Evolutionary conservation across 176 grass and related monocot species (phyloP), one percentile per base, ranked within the genome.

Genomic region (Poa annua): DNA sequence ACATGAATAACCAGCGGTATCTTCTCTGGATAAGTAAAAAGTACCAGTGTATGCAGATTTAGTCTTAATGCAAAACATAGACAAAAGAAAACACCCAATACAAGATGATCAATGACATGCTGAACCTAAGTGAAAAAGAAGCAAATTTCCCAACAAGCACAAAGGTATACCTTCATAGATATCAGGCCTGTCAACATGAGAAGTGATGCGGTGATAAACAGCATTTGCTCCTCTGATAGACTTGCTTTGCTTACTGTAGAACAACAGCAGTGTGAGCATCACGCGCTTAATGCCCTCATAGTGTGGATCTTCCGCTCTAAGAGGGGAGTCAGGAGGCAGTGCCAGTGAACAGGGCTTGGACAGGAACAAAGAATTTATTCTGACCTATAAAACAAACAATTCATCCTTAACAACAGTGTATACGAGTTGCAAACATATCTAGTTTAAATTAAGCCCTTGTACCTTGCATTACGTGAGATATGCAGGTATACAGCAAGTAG

Each of bases 201-300:
- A 93, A 85, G 85, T 87, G 73, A 99, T 92, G 50, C 93, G 89
- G 24, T 81, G 81, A 88, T 96, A 99, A 70, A 96, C 89, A 47
- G 86, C 78, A 93, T 92, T 96, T 87, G 96, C 93, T 45, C 93
- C 96, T 92, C 93, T 91, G 59, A 99, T 92, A 36, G 96, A 85
- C 78, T 90, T 99, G 93, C 93, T 99, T 89, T 99, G 91, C 77
- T 96, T 93, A 87, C 96, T 96, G 78, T 99, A 99, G 85, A 99
- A 99, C 50, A 99, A 60, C 66, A 99, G 19, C 60, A 99, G 66
- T 33, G 85, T 99, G n/a, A 96, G 59, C 41, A 99, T 83, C 45
- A 99, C 50, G 15, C 62, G 91, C 66, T 88, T 91, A 70, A 99
- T 90, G 9, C 93, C 93, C 53, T 89, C 55, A 69, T 67, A 99